These are phyloP conservation scores for Elongisporangium anandrum DNA, from an alignment of 352 stramenopile genomes.

Conservation along the genomic window DNA sequence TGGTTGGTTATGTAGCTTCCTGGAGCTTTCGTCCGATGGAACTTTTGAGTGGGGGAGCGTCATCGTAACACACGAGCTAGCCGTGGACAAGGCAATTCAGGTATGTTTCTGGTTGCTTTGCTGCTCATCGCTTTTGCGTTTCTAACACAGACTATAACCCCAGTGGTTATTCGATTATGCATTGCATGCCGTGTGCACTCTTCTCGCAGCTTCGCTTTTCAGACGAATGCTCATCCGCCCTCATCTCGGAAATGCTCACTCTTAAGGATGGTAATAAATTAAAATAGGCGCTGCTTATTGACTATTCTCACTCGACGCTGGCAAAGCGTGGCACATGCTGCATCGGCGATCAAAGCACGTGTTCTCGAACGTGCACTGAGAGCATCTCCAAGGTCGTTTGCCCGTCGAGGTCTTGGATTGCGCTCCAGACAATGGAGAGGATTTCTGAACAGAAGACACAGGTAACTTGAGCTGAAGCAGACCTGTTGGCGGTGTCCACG, in stretches of 20 bases:
- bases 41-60: slow-evolving; percentile 33
- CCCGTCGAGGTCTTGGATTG: slow-evolving; percentile 7
- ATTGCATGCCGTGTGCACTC: neutral
- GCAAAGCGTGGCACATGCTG: slow-evolving; percentile 55
- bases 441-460: neutral
- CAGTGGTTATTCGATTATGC: slow-evolving; percentile 24
- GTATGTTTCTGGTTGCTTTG: slow-evolving; percentile 5
- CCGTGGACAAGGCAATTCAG: slow-evolving; percentile 20
- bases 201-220: neutral
- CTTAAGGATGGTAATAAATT: neutral
- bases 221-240: neutral
- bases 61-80: slow-evolving; percentile 17
- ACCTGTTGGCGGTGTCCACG: neutral
- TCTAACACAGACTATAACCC: neutral
- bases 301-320: neutral
- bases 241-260: neutral
- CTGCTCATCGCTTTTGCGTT: neutral
- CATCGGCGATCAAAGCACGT: slow-evolving; percentile 66
- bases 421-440: neutral
- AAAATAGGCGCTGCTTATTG: neutral
- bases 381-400: slow-evolving; percentile 44
- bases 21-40: slow-evolving; percentile 24
- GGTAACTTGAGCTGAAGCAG: neutral
- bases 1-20: slow-evolving; percentile 14
- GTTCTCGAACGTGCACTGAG: slow-evolving; percentile 67